Percentiles rank a stretch among this genome's conserved stretches.
Evolutionary conservation across 306 rosid genomes (phyloP).

Genomic region (Malus domestica): ASM211411v1 NC_041802.1:9383001-9383500

Average conservation of each 20-base stretch:
- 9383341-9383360: not conserved
- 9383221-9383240: conserved; percentile 48
- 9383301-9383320: not conserved
- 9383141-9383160: conserved; percentile 67
- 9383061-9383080: conserved; percentile 34
- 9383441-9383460: not conserved
- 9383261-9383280: not conserved
- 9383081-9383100: conserved; percentile 54
- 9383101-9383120: conserved; percentile 77
- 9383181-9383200: conserved; percentile 40
- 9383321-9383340: not conserved
- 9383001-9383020: conserved; percentile 59
- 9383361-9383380: not conserved
- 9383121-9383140: conserved; percentile 71
- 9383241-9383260: conserved; percentile 14
- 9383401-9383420: not conserved
- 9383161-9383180: conserved; percentile 64
- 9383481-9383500: not conserved
- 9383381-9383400: not conserved
- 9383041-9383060: conserved; percentile 43
- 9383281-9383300: not conserved
- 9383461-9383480: not conserved
- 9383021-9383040: conserved; percentile 66
- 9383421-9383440: not conserved
- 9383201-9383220: conserved; percentile 42